Base-by-base conservation (phyloP, 2,329 filamentous ascomycete genomes). In the Lecanicillium sp. region DNA sequence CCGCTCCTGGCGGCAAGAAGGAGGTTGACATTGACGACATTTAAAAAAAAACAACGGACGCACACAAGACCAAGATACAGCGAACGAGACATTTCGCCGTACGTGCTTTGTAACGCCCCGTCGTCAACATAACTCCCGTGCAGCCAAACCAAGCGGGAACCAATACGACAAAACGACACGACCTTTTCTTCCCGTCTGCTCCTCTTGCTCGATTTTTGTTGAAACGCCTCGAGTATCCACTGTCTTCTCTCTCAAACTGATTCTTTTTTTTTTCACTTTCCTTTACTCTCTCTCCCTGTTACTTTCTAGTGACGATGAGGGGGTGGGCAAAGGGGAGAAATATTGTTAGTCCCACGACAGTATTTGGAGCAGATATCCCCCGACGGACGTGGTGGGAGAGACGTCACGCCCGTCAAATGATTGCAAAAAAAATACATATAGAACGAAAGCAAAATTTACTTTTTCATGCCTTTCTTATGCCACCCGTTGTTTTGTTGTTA, bases 21-120 rank as follows among this genome's bases (percentile, higher is more conserved):
- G 87, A 94, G 53, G 81, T 96, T 57, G 87, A 94, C 62, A 87
- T 95, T 61, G 90, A 97, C 70, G 88, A 96, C 65, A 95, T 97
- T 64, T 96, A 80, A 77, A 59, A 17, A 25, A n/a, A n/a, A n/a
- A n/a, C n/a, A n/a, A 7, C n/a, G n/a, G n/a, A n/a, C n/a, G n/a
- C n/a, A n/a, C n/a, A n/a, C n/a, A n/a, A n/a, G n/a, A n/a, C n/a
- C n/a, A n/a, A n/a, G n/a, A n/a, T n/a, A n/a, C n/a, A n/a, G n/a
- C n/a, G n/a, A n/a, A n/a, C n/a, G n/a, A n/a, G n/a, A n/a, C n/a
- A n/a, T n/a, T n/a, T n/a, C n/a, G n/a, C n/a, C n/a, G n/a, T n/a
- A n/a, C n/a, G n/a, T n/a, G n/a, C n/a, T n/a, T n/a, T n/a, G n/a
- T n/a, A n/a, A n/a, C n/a, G n/a, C n/a, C n/a, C n/a, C n/a, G n/a